Percentiles rank a stretch among this genome's conserved stretches.
Evolutionary conservation across 2,329 filamentous ascomycete species (phyloP).

Genomic region (Ophiocordyceps sinensis): DNA sequence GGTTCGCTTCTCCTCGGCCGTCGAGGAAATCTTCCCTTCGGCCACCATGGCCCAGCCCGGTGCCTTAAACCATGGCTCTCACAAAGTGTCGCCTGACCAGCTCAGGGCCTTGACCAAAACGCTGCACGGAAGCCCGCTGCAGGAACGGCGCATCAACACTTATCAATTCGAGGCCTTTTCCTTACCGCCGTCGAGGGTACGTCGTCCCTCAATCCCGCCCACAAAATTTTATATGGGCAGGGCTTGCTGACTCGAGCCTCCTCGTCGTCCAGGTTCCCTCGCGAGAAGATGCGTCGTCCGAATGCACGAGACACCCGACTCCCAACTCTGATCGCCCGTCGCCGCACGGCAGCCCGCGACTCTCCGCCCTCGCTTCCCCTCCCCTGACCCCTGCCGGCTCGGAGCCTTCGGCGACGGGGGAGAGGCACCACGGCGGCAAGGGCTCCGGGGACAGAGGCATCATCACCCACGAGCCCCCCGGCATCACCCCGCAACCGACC

Average conservation of each 20-base stretch:
- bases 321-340: slow-evolving; percentile 51
- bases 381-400: slow-evolving; percentile 80
- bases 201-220: slow-evolving; percentile 19
- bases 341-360: slow-evolving; percentile 50
- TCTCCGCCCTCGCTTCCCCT: slow-evolving; percentile 67
- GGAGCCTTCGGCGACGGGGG: slow-evolving; percentile 19
- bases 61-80: slow-evolving; percentile 15
- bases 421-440: slow-evolving; percentile 12
- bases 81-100: slow-evolving; percentile 42
- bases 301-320: slow-evolving; percentile 49
- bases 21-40: slow-evolving; percentile 46
- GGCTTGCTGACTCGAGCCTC: not conserved
- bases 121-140: slow-evolving; percentile 60
- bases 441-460: slow-evolving; percentile 23
- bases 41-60: slow-evolving; percentile 26
- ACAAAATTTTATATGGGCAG: not conserved
- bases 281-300: slow-evolving; percentile 43
- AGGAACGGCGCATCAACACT: slow-evolving; percentile 70
- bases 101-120: slow-evolving; percentile 58
- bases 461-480: slow-evolving; percentile 22
- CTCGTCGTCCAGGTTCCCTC: slow-evolving; percentile 34
- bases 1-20: slow-evolving; percentile 58
- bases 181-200: slow-evolving; percentile 67
- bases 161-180: slow-evolving; percentile 88
- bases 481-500: slow-evolving; percentile 58